These are phyloP conservation scores for Claviceps sorghi DNA, from an alignment of 2,329 filamentous ascomycete genomes.

Conservation along the genomic window DNA sequence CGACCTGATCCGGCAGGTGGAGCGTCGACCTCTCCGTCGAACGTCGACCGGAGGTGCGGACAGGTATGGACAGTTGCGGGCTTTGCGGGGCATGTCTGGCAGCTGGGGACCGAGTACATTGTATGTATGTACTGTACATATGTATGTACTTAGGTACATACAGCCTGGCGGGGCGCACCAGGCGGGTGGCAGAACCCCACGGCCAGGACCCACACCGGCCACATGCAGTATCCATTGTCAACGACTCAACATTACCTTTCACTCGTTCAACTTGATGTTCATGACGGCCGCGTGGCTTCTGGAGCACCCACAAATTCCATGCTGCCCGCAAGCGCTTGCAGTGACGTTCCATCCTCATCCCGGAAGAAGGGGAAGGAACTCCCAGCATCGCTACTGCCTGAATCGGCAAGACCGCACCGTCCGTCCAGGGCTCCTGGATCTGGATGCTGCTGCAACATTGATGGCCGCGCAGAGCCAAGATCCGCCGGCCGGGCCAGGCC, in stretches of 20 bases:
- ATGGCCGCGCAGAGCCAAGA: not conserved
- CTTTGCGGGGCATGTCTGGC: not conserved
- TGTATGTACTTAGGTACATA: too few species aligned
- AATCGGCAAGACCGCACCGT: slow-evolving; percentile 2
- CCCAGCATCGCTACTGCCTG: slow-evolving; percentile 1
- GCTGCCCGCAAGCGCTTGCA: slow-evolving; percentile 4
- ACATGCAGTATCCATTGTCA: not conserved
- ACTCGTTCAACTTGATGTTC: too few species aligned
- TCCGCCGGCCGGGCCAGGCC: not conserved
- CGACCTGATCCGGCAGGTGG: not conserved
- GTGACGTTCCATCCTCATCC: slow-evolving; percentile 15
- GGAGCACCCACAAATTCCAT: not conserved
- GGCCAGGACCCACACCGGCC: too few species aligned
- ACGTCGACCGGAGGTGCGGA: not conserved
- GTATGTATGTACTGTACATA: too few species aligned
- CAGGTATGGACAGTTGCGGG: too few species aligned
- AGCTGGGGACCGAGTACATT: not conserved
- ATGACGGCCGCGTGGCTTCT: not conserved
- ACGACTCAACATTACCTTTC: too few species aligned
- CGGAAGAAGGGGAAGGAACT: not conserved
- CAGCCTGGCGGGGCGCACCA: not conserved
- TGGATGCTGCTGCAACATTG: not conserved
- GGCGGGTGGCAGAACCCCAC: not conserved
- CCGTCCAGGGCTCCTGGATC: not conserved
- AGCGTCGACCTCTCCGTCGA: not conserved